Evolutionary conservation across 192 early-diverging fungal species (phyloP).

Genomic region (Backusella sp.): DNA sequence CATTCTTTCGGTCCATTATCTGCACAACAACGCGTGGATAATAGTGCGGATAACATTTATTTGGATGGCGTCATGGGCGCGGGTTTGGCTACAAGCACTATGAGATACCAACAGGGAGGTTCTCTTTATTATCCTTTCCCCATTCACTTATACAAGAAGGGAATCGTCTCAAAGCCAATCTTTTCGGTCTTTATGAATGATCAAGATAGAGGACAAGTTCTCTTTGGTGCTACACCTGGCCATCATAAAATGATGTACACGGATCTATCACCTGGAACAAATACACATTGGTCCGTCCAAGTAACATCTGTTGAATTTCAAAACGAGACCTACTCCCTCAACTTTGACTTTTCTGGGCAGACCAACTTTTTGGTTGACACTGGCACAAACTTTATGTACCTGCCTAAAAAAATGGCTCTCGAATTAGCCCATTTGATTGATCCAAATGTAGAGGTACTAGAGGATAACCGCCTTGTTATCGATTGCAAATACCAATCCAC

Average conservation of each 20-base stretch:
- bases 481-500: constrained; percentile 11
- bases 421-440: constrained; percentile 7
- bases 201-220: constrained; percentile 4
- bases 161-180: constrained; percentile 12
- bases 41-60: constrained; percentile 4
- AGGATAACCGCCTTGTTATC: background rate
- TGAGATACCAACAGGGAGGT: background rate
- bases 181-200: constrained; percentile 16
- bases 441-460: background rate
- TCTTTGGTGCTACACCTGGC: constrained; percentile 12
- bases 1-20: constrained; percentile 17
- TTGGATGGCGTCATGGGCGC: constrained; percentile 28
- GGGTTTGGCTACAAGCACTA: constrained; percentile 18
- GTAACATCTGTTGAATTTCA: constrained; percentile 16
- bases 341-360: constrained; percentile 7
- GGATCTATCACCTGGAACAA: background rate
- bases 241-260: constrained; percentile 12
- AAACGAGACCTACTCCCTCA: constrained; percentile 4
- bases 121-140: constrained; percentile 8
- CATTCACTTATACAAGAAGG: constrained; percentile 5
- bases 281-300: constrained; percentile 9
- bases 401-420: constrained; percentile 10
- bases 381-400: constrained; percentile 29
- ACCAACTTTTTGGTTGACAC: constrained; percentile 18
- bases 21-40: background rate